phyloP scores from a whole-genome alignment of 441 rosid genomes.

The Viola pubescens region DNA sequence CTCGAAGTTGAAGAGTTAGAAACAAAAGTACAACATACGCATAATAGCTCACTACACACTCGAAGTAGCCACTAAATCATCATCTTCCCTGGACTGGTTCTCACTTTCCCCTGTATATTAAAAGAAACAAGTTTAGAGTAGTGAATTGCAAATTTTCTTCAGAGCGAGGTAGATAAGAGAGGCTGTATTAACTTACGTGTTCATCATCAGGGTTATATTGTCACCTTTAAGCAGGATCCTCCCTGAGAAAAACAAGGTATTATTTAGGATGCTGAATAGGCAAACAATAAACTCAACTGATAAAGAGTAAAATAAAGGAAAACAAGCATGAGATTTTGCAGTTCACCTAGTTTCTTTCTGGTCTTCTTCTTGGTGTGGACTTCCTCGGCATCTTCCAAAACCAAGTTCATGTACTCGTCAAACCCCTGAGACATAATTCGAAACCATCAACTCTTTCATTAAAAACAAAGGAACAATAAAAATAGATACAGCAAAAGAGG shows the following conservation, averaged over 20 bases:
- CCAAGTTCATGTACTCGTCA: constrained; percentile 93
- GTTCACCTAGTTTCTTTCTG: constrained; percentile 62
- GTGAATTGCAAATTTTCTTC: not conserved
- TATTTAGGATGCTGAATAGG: not conserved
- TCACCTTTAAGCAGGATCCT: constrained; percentile 83
- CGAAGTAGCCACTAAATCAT: too few species aligned
- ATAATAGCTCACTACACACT: not conserved
- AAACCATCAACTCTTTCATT: not conserved
- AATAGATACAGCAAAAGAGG: too few species aligned
- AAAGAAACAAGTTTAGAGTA: too few species aligned
- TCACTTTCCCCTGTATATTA: too few species aligned
- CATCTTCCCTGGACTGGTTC: too few species aligned
- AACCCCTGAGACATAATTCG: constrained; percentile 45
- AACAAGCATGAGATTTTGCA: not conserved
- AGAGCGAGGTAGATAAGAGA: not conserved
- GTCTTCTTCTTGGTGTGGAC: constrained; percentile 76
- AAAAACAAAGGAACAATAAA: not conserved
- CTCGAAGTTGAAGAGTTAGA: not conserved
- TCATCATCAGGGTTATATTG: constrained; percentile 87
- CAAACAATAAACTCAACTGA: not conserved
- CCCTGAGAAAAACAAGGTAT: constrained; percentile 34
- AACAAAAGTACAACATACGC: not conserved
- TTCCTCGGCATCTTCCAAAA: constrained; percentile 88
- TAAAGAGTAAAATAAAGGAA: not conserved
- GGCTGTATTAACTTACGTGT: constrained; percentile 39